These are phyloP conservation scores for Volvox reticuliferus DNA, from an alignment of 139 green algal species.

Conservation along the genomic window DNA sequence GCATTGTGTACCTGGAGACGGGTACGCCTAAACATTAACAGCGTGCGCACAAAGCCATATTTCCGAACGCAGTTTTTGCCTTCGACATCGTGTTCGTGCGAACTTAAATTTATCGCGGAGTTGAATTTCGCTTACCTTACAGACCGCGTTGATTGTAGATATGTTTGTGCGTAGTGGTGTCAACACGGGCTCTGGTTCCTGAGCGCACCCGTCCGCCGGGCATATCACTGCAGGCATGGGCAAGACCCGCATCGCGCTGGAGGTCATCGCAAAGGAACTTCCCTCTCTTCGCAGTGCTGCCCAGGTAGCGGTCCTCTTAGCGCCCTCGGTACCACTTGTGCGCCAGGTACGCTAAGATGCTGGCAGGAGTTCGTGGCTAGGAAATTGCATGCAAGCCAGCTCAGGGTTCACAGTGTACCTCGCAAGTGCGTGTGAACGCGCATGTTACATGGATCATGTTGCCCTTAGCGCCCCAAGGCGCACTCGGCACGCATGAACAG, in stretches of 20 bases:
- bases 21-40: background rate
- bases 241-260: slow-evolving; percentile 50
- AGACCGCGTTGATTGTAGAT: background rate
- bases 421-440: no score
- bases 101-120: background rate
- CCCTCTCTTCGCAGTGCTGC: background rate
- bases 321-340: slow-evolving; percentile 42
- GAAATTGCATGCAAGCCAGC: no score
- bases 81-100: background rate
- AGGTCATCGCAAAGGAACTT: slow-evolving; percentile 14
- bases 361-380: no score
- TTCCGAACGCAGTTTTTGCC: no score
- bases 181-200: background rate
- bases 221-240: slow-evolving; percentile 34
- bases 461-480: no score
- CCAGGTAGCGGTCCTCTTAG: slow-evolving; percentile 40
- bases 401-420: no score
- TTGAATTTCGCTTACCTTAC: background rate
- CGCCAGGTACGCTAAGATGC: slow-evolving; percentile 20
- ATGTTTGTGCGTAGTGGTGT: background rate
- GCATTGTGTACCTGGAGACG: slow-evolving; percentile 21
- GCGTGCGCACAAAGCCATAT: background rate
- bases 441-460: no score
- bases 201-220: background rate
- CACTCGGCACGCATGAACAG: no score